Evolutionary conservation across 305 asterid genomes (phyloP).

Genomic region (Petunia hybrid): DNA sequence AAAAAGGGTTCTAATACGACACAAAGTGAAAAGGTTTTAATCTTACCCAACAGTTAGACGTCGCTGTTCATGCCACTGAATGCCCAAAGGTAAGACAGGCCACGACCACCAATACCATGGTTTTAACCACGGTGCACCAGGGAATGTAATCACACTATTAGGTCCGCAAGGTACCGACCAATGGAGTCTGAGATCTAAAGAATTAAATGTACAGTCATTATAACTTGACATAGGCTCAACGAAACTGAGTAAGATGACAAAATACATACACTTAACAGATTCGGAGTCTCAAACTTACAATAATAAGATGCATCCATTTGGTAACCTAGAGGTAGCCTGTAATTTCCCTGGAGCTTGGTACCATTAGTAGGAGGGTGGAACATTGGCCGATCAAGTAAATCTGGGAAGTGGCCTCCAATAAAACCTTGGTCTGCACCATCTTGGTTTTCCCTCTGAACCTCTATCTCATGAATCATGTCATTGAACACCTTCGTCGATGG

Average conservation of each 20-base stretch:
- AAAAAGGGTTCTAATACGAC: neutral
- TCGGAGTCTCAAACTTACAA: slow-evolving; percentile 55
- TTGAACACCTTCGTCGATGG: slow-evolving; percentile 78
- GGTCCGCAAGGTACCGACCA: slow-evolving; percentile 98
- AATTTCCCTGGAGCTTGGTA: slow-evolving; percentile 72
- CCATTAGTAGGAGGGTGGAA: slow-evolving; percentile 77
- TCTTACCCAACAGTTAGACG: slow-evolving; percentile 82
- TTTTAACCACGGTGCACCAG: slow-evolving; percentile 87
- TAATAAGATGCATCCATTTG: slow-evolving; percentile 99
- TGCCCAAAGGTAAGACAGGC: slow-evolving; percentile 94
- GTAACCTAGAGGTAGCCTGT: slow-evolving; percentile 93
- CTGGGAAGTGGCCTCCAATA: slow-evolving; percentile 81
- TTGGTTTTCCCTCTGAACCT: slow-evolving; percentile 64
- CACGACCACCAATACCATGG: slow-evolving; percentile 99
- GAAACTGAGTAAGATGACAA: neutral
- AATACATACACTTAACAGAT: neutral
- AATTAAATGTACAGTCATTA: neutral
- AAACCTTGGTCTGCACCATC: slow-evolving; percentile 99
- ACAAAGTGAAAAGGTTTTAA: neutral
- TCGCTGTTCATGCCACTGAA: slow-evolving; percentile 85
- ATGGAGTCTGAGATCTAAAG: slow-evolving; percentile 76
- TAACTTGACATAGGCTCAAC: neutral
- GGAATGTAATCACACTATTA: slow-evolving; percentile 93
- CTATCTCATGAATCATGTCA: slow-evolving; percentile 84
- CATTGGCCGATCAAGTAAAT: slow-evolving; percentile 76